Base-by-base conservation (phyloP, 768 basidiomycete species). In the Flagelloscypha sp. region DNA sequence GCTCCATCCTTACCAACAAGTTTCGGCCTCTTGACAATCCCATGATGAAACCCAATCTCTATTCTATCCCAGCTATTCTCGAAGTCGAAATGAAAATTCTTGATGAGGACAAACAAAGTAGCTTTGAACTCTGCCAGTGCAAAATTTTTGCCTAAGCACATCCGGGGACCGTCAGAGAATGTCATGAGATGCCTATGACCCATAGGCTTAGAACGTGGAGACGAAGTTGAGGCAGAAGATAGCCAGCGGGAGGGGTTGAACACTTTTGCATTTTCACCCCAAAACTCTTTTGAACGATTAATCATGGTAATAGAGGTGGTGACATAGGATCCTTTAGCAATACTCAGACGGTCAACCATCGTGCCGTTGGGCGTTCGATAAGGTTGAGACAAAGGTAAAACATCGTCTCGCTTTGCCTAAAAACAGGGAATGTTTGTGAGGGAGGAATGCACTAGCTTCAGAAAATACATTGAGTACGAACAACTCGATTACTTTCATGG, bases 161-260 rank as follows among this genome's bases (percentile, higher is more conserved):
- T 63, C 36, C 72, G 50, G 2, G 70, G 68, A 0, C 74, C 73
- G 46, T 73, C 70, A 9, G 62, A 55, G 42, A 76, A 76, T 0
- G 70, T 68, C 18, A 74, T 48, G 8, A 74, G 48, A 43, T 75
- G 72, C 1, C 63, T 58, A 41, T 74, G 57, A 9, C 72, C 74
- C 2, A 72, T 54, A 17, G 63, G 61, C 24, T 62, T 63, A 0
- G 63, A 61, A 19, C 39, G 34, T 11, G 41, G 41, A 1, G 55
- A 51, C 19, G 45, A 39, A 12, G 41, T 40, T 1, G 55, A 51
- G 10, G 53, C 54, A 4, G 55, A 52, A 5, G 44, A 43, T 7
- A 83, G 55, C 82, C 83, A 84, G 5, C 82, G 61, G 36, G 76
- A 74, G 0, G 81, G 82, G 27, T 68, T 60, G 51, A 76, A 85